Base-by-base conservation (phyloP, 2,329 filamentous ascomycete species). In the Cryoendolithus antarcticus region DNA sequence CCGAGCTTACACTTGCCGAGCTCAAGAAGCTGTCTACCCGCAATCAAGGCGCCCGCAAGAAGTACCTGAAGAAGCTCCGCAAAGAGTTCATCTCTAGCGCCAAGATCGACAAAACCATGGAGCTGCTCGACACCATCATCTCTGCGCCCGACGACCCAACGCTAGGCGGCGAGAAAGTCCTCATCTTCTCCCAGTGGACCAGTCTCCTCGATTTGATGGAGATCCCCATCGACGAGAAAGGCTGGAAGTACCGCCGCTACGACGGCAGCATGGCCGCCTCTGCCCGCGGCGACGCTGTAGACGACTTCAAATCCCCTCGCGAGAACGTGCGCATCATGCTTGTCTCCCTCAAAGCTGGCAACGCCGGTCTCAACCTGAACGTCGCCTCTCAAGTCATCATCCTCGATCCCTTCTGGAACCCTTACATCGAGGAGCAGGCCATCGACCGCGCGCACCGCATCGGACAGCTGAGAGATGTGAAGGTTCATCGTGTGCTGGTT, bases 341-440 rank as follows among this genome's bases (percentile, higher is more conserved):
- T 2, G 74, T 88, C 2, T 86, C 81, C 1, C 67, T 89, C 35
- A 85, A 84, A 51, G 83, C 84, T 1, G 84, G 84, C 27, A 89
- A 89, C 50, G 78, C 86, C 0, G 88, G 88, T 2, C 72, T 95
- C 34, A 95, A 95, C 54, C 70, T 95, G 13, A 84, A 82, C 31
- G 75, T 77, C 11, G 88, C 86, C 0, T 85, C 79, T 1, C 80
- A 86, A 46, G 84, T 94, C 48, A 85, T 95, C 58, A 82, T 94
- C 46, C 77, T 93, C 55, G 86, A 94, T 56, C 86, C 86, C 0
- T 93, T 93, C 64, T 94, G 86, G 85, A 95, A 94, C 47, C 86
- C 86, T 0, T 93, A 82, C 55, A 82, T 93, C 35, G 88, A 94
- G 62, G 85, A 86, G 61, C 88, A 95, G 62, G 88, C 88, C 4